A percentile compares a stretch with the other conserved stretches of the same genome.
Conservation (phyloP, 2,329 filamentous ascomycete species). For the Phaeophleospora eucalypticola region DNA sequence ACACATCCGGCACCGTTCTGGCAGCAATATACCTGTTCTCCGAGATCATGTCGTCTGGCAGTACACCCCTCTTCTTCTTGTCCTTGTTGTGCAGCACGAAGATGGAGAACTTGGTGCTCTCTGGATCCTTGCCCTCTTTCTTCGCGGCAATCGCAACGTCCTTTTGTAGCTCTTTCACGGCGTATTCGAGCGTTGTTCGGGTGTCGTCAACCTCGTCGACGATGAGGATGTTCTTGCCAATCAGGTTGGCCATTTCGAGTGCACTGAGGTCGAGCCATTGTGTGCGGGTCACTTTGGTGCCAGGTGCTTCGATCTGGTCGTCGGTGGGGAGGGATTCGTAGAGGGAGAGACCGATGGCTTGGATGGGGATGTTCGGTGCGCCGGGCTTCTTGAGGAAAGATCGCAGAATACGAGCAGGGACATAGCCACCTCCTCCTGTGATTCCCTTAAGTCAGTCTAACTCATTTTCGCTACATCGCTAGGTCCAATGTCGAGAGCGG, state of each 20-base stretch:
- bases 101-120: constrained; percentile 84
- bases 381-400: constrained; percentile 92
- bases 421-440: constrained; percentile 77
- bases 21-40: constrained; percentile 76
- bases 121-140: constrained; percentile 60
- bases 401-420: constrained; percentile 92
- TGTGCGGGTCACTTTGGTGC: constrained; percentile 92
- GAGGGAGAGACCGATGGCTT: constrained; percentile 95
- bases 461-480: too few relatives aligned
- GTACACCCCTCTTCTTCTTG: constrained; percentile 85
- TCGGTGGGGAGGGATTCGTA: constrained; percentile 74
- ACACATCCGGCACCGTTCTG: constrained; percentile 83
- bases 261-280: constrained; percentile 94
- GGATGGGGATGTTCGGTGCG: constrained; percentile 92
- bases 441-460: too few relatives aligned
- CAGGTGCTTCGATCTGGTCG: constrained; percentile 64
- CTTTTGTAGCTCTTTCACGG: constrained; percentile 88
- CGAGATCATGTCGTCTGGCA: constrained; percentile 73
- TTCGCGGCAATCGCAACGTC: constrained; percentile 79
- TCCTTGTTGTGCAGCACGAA: constrained; percentile 99
- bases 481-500: too few relatives aligned
- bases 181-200: constrained; percentile 88
- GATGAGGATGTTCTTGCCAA: constrained; percentile 87
- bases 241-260: constrained; percentile 80
- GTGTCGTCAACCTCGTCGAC: constrained; percentile 97